Evolutionary conservation across 805 yeast genomes (phyloP).

Genomic region (Metschnikowia chrysomelidarum): DNA sequence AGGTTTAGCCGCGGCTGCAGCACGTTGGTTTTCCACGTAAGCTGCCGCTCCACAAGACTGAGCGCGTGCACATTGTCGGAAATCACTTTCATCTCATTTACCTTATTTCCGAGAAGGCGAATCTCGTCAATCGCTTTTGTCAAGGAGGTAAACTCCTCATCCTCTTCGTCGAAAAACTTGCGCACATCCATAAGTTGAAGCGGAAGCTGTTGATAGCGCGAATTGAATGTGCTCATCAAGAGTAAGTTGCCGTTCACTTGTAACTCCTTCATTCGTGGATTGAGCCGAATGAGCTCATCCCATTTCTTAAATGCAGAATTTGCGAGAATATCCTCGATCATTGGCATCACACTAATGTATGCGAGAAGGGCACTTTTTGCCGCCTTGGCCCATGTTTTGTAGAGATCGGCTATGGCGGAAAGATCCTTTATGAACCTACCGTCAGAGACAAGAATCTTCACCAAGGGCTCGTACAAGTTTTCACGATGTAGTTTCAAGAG

Average conservation of each 20-base stretch:
- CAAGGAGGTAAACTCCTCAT: slow-evolving; percentile 52
- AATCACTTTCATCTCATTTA: slow-evolving; percentile 59
- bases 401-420: slow-evolving; percentile 53
- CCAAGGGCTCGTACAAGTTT: slow-evolving; percentile 54
- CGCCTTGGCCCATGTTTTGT: slow-evolving; percentile 59
- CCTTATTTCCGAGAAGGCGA: slow-evolving; percentile 52
- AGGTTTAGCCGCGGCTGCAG: slow-evolving; percentile 39
- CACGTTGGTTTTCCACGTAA: slow-evolving; percentile 50
- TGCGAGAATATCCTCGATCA: slow-evolving; percentile 53
- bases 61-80: slow-evolving; percentile 60
- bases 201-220: slow-evolving; percentile 51
- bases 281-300: slow-evolving; percentile 51
- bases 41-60: slow-evolving; percentile 49
- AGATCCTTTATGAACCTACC: slow-evolving; percentile 63
- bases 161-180: slow-evolving; percentile 39
- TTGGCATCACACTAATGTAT: slow-evolving; percentile 62
- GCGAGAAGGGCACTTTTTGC: slow-evolving; percentile 54
- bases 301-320: slow-evolving; percentile 56
- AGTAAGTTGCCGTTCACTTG: slow-evolving; percentile 41
- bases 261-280: slow-evolving; percentile 48
- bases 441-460: slow-evolving; percentile 53
- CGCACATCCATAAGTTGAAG: slow-evolving; percentile 60
- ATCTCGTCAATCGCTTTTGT: slow-evolving; percentile 54
- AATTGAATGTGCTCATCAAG: slow-evolving; percentile 42
- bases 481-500: slow-evolving; percentile 55